Base-by-base conservation (phyloP, 306 rosid genomes). In the Ammopiptanthus mongolicus region DNA sequence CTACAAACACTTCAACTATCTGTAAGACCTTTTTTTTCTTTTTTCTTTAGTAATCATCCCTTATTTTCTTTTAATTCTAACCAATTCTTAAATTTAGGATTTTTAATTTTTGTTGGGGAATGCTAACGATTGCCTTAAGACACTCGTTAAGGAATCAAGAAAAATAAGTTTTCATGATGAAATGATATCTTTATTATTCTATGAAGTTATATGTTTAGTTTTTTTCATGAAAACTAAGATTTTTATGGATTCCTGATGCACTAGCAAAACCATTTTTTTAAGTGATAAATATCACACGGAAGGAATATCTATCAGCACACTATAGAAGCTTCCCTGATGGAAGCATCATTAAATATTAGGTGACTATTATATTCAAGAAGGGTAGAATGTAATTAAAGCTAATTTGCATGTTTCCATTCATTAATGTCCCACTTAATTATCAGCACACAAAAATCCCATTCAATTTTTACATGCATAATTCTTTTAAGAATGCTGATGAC, bases 1-100 rank as follows among this genome's bases (percentile, higher is more conserved):
- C 15, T 68, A 4, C 84, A 64, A 6, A 1, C 80, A 36, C 56
- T 73, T 77, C 74, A 55, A 63, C 69, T 31, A 57, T 42, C 48
- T 41, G 97, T 94, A 77, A 86, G 92, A 11, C 8, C 37, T 10
- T 41, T 10, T 10, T 41, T 46, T n/a, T n/a, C n/a, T n/a, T n/a
- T n/a, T n/a, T n/a, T n/a, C n/a, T n/a, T n/a, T n/a, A n/a, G n/a
- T n/a, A n/a, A n/a, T n/a, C n/a, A n/a, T n/a, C n/a, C n/a, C n/a
- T 10, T 63, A 5, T 34, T n/a, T 25, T 56, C 10, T 56, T 41
- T 52, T 29, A 9, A 1, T 64, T 2, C 1, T 4, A 14, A 0
- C 55, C 28, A 25, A 25, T 25, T 25, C 34, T 65, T 13, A 33
- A 59, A 18, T 64, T 48, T 58, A n/a, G 10, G 3, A 3, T 25